Conservation (phyloP, 257 asterid genomes). For the Schizonepeta tenuifolia region DNA sequence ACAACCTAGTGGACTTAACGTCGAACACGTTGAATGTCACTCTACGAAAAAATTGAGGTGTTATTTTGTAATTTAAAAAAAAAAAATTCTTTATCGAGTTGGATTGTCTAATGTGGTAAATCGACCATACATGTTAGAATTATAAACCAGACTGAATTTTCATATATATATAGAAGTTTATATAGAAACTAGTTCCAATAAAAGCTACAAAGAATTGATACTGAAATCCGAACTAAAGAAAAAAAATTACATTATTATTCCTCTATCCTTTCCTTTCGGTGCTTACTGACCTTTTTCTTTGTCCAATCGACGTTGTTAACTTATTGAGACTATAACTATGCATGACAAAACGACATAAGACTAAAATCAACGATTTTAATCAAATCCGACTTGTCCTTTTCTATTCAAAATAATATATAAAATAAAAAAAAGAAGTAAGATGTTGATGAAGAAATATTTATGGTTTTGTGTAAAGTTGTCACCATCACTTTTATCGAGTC, state of each 20-base stretch:
- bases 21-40: too few relatives aligned
- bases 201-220: too few relatives aligned
- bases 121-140: too few relatives aligned
- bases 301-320: constrained; percentile 29
- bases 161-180: too few relatives aligned
- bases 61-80: too few relatives aligned
- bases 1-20: too few relatives aligned
- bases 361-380: constrained; percentile 10
- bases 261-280: constrained; percentile 38
- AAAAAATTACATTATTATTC: constrained; percentile 26
- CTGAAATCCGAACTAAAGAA: background rate
- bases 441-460: background rate
- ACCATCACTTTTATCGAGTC: background rate
- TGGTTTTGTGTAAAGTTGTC: background rate
- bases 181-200: too few relatives aligned
- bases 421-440: background rate
- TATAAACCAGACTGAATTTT: too few relatives aligned
- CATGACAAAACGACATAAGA: constrained; percentile 28
- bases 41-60: too few relatives aligned
- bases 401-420: constrained; percentile 7
- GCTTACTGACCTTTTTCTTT: constrained; percentile 28
- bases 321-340: constrained; percentile 28
- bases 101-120: too few relatives aligned
- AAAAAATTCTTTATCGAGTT: too few relatives aligned
- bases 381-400: constrained; percentile 25